Evolutionary conservation across 176 grass and related monocot genomes (phyloP).

Genomic region (Juncus inflexus): DNA sequence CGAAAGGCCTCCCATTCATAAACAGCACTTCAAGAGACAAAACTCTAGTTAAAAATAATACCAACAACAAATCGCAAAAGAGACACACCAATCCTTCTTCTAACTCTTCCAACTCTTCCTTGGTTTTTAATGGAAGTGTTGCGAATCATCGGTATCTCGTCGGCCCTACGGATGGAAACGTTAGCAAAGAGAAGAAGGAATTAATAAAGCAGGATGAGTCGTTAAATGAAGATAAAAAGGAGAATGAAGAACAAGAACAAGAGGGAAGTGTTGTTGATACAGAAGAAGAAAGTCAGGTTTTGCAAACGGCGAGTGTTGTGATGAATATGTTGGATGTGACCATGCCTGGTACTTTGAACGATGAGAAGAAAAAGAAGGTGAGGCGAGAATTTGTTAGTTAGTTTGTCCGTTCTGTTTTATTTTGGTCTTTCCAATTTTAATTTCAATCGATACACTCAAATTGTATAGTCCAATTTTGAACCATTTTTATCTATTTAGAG

Average conservation of each 20-base stretch:
- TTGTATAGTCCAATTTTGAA: no score
- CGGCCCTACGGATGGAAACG: constrained; percentile 36
- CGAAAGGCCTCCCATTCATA: constrained; percentile 68
- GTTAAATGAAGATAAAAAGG: background rate
- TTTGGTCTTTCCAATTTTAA: no score
- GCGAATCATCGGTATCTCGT: constrained; percentile 53
- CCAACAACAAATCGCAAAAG: constrained; percentile 25
- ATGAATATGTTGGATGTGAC: constrained; percentile 97
- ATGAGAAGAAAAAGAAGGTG: constrained; percentile 86
- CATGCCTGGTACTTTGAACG: constrained; percentile 68
- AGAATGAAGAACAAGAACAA: constrained; percentile 12
- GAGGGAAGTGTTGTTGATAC: constrained; percentile 38
- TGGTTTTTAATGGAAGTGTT: constrained; percentile 36
- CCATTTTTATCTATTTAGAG: no score
- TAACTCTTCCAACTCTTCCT: background rate
- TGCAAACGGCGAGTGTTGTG: constrained; percentile 67
- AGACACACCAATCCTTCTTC: constrained; percentile 18
- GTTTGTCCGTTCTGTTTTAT: no score
- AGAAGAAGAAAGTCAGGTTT: constrained; percentile 56
- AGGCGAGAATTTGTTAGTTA: background rate
- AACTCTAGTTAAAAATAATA: constrained; percentile 27
- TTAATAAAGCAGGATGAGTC: background rate
- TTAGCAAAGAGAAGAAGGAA: constrained; percentile 28
- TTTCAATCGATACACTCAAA: no score
- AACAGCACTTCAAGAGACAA: constrained; percentile 7